phyloP scores from a whole-genome alignment of 805 yeast species.

The Metschnikowia lunata region DNA sequence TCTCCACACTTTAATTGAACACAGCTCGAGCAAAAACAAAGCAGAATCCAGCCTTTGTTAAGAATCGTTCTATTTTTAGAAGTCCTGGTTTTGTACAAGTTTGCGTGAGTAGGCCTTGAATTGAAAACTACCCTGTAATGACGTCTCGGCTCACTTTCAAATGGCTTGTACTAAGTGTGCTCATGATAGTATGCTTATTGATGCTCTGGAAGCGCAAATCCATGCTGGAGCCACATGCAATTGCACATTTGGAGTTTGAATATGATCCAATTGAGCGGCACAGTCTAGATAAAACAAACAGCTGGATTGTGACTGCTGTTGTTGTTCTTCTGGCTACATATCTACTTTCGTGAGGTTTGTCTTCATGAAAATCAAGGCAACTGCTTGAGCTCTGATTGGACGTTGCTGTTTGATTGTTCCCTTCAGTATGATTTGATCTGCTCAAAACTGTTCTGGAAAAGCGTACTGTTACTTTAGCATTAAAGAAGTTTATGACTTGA shows the following conservation, averaged over 20 bases:
- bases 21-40: too few species aligned
- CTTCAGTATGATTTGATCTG: too few species aligned
- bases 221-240: neutral
- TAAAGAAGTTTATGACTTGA: too few species aligned
- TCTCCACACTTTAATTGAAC: too few species aligned
- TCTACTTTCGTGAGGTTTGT: neutral
- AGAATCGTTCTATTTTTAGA: too few species aligned
- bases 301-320: constrained; percentile 10
- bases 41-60: too few species aligned
- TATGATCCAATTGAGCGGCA: constrained; percentile 15
- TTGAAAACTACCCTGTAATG: neutral
- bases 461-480: too few species aligned
- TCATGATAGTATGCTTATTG: neutral
- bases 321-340: constrained; percentile 8
- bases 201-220: neutral
- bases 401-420: too few species aligned
- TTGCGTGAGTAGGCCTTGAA: constrained; percentile 13
- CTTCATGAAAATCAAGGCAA: too few species aligned
- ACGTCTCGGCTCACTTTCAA: neutral
- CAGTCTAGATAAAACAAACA: constrained; percentile 8
- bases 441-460: too few species aligned
- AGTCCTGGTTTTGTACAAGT: neutral
- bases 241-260: constrained; percentile 7
- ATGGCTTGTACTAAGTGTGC: neutral
- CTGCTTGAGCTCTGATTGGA: too few species aligned